These are phyloP conservation scores for Fusarium siculi DNA, from an alignment of 2,329 filamentous ascomycete genomes.

Conservation along the genomic window DNA sequence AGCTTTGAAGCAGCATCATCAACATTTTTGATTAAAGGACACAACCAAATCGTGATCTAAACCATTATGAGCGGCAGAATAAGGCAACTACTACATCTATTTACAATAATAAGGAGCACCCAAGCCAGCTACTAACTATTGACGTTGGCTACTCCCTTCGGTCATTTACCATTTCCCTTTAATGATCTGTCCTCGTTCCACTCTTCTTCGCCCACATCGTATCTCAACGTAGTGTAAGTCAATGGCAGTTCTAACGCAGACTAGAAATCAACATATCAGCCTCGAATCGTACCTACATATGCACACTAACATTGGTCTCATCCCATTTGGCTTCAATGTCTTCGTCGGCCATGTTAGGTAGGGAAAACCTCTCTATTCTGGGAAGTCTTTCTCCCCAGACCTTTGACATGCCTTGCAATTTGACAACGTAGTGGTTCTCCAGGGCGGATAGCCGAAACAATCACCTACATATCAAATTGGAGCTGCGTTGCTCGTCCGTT, in stretches of 20 bases:
- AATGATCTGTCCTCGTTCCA: neutral
- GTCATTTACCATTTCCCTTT: neutral
- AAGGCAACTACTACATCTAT: neutral
- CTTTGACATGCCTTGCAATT: neutral
- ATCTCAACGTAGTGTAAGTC: neutral
- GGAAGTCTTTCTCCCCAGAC: neutral
- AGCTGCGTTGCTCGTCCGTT: neutral
- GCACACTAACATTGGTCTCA: neutral
- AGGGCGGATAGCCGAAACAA: neutral
- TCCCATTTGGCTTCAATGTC: neutral
- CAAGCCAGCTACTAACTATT: neutral
- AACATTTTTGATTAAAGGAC: neutral
- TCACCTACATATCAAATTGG: neutral
- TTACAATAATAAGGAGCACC: neutral
- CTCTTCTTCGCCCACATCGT: neutral
- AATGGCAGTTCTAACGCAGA: neutral
- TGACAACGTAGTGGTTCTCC: neutral
- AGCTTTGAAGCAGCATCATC: neutral
- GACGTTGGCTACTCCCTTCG: too few species aligned
- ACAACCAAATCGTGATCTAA: neutral
- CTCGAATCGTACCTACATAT: neutral
- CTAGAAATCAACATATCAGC: neutral
- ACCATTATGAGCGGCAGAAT: neutral
- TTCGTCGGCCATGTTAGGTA: neutral
- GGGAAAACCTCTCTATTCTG: neutral